Conservation (phyloP, 2,329 filamentous ascomycete species). For the Ilyonectria sp. region DNA sequence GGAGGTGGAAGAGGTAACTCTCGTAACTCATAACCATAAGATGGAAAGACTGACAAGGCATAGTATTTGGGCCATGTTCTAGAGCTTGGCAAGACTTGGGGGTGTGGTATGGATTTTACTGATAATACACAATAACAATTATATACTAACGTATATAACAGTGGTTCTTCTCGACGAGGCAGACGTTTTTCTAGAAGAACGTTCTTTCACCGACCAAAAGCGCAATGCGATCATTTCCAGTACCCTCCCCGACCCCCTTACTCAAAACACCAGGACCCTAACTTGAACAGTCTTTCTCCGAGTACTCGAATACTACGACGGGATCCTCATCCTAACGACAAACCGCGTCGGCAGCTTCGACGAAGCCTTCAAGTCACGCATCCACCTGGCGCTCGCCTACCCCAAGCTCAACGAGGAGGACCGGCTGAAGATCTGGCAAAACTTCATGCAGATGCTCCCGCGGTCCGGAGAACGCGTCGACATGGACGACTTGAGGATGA, state of each 20-base stretch:
- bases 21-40: fast-evolving
- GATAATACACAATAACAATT: too few relatives aligned
- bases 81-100: conserved; percentile 34
- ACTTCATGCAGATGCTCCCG: conserved; percentile 44
- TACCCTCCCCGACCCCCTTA: background rate
- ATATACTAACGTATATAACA: background rate
- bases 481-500: conserved; percentile 25
- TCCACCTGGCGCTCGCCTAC: conserved; percentile 52
- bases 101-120: conserved; percentile 21
- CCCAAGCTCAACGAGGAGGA: conserved; percentile 40
- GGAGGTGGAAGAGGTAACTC: conserved; percentile 30
- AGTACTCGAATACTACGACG: conserved; percentile 58
- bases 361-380: conserved; percentile 59
- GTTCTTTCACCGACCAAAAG: conserved; percentile 22
- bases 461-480: conserved; percentile 41
- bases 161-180: conserved; percentile 25
- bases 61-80: conserved; percentile 35
- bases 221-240: conserved; percentile 31
- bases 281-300: conserved; percentile 55
- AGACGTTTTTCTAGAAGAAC: conserved; percentile 32
- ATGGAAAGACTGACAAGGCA: background rate
- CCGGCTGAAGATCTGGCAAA: conserved; percentile 46
- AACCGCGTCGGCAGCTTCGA: conserved; percentile 63
- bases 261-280: background rate
- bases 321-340: conserved; percentile 62